Base-by-base conservation (phyloP, 148 eudicot species). In the Amaranthus cruentus region DNA sequence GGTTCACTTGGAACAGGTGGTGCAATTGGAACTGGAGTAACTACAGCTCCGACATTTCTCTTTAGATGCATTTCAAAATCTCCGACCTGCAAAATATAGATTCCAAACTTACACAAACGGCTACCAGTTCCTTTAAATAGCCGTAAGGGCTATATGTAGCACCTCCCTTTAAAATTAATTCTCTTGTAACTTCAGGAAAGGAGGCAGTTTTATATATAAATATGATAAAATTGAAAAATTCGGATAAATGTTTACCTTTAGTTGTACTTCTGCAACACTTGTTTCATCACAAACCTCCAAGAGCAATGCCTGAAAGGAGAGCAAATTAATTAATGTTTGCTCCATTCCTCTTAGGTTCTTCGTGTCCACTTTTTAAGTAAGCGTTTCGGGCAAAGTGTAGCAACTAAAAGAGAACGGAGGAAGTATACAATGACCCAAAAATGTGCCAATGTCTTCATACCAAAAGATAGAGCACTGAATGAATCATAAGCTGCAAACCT, bases 21-120 rank as follows among this genome's bases (percentile, higher is more conserved):
- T 47, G 78, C 83, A 72, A 81, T 49, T 75, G 85, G 78, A 64
- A 82, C 61, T 5, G 93, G 84, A 71, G 80, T 70, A 72, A 52
- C 66, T 67, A 86, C 55, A 52, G 82, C 79, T 78, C 84, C 90
- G 71, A 91, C 79, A 63, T 86, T 91, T 70, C 98, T 82, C 85
- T 88, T 95, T 71, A 95, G 80, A 83, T 87, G 96, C 93, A 95
- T 86, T 83, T 95, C 92, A 76, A 89, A 88, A 71, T 84, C 91
- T 73, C 98, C 98, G 79, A 95, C 70, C 98, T 95, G 71, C 58
- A 8, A 75, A 64, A 43, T 42, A 62, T 38, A 80, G 48, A 14
- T 47, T 65, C 18, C 50, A 71, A 42, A 57, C 48, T 52, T 64
- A 47, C 2, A 47, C 11, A 75, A 12, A 12, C 7, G 43, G 3